phyloP scores from a whole-genome alignment of 1,284 basidiomycete species.

The Cryptococcus sp. region DNA sequence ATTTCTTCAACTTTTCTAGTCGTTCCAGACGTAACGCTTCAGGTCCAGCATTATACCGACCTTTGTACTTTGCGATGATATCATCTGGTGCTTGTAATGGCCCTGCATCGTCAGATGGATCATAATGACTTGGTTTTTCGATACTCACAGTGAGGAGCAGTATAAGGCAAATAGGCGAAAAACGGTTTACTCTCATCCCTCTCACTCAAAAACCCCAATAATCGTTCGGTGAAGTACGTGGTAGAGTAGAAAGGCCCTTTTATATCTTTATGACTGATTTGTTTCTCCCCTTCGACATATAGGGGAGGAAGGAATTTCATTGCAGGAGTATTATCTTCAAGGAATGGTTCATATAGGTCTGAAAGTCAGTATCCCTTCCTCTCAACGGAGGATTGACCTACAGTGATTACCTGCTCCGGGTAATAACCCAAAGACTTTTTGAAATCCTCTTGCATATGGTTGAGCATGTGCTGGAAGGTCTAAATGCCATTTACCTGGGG shows the following conservation, averaged over 20 bases:
- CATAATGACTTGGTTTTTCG: neutral
- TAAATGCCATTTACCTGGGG: conserved; percentile 35
- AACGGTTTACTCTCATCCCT: conserved; percentile 5
- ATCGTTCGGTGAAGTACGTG: conserved; percentile 22
- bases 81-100: conserved; percentile 27
- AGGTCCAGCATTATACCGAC: conserved; percentile 34
- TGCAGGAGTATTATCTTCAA: conserved; percentile 22
- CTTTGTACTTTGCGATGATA: conserved; percentile 29
- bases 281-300: conserved; percentile 17
- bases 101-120: conserved; percentile 6
- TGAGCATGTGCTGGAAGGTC: conserved; percentile 23
- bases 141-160: conserved; percentile 16
- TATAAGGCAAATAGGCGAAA: neutral
- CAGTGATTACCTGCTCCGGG: conserved; percentile 38
- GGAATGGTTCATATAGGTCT: conserved; percentile 21
- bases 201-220: conserved; percentile 23
- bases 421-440: conserved; percentile 30
- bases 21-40: conserved; percentile 25
- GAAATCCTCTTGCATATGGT: conserved; percentile 33
- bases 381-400: conserved; percentile 4
- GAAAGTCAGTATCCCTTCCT: neutral
- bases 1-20: conserved; percentile 21
- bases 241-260: conserved; percentile 26
- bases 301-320: conserved; percentile 19
- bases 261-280: conserved; percentile 14